Base-by-base conservation (phyloP, 768 basidiomycete genomes). In the Boletus rubroflammeus region DNA sequence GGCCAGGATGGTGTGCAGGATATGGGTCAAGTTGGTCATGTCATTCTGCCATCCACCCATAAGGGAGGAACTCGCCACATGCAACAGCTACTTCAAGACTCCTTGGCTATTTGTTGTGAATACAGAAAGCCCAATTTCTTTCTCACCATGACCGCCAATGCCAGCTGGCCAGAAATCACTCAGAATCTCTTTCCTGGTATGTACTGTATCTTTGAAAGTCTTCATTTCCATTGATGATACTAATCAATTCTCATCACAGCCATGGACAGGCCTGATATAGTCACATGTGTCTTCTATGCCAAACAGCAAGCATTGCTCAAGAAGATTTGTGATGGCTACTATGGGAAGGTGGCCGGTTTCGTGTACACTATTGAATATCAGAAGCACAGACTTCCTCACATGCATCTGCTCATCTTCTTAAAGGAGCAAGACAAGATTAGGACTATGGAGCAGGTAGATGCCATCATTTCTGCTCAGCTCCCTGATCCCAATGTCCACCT, bases 81-180 rank as follows among this genome's bases (percentile, higher is more conserved):
- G 78, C 59, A 68, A 0, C 74, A 78, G 51, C 58, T 62, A 0
- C 75, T 70, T 32, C 77, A 81, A 41, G 79, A 83, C 54, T 61
- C 76, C 0, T 67, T 82, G 67, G 79, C 80, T 0, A 65, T 83
- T 38, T 72, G 67, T 11, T 63, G 71, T 0, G 61, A 67, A 36
- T 75, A 60, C 44, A 51, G 61, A 1, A 74, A 72, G 7, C 60
- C 72, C 13, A 77, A 81, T 45, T 53, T 82, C 2, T 82, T 82
- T 51, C 55, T 83, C 5, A 84, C 80, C 14, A 73, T 81, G 66
- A 84, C 81, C 6, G 67, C 73, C 9, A 83, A 82, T 67, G 76
- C 76, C 0, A 47, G 67, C 1, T 83, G 82, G 82, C 63, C 61
- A 2, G 81, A 82, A 55, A 71, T 82, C 23, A 36, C 50, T 0